phyloP scores from a whole-genome alignment of 768 basidiomycete genomes.

The Megacollybia marginata region DNA sequence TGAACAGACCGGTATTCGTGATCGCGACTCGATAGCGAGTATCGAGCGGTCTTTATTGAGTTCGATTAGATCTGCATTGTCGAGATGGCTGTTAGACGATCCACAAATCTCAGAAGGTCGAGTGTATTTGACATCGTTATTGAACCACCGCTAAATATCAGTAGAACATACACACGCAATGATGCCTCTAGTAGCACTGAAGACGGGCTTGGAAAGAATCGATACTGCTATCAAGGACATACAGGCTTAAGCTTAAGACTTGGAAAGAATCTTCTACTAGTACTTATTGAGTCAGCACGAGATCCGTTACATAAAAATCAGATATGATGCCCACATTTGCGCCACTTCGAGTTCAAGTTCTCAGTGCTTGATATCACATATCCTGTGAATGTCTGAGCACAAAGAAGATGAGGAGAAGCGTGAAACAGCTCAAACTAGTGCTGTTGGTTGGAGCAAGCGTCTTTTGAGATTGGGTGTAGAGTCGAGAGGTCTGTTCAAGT shows the following conservation, averaged over 20 bases:
- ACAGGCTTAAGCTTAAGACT: no score
- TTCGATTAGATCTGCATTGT: conserved; percentile 33
- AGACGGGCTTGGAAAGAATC: conserved; percentile 43
- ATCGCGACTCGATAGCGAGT: conserved; percentile 32
- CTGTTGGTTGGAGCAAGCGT: conserved; percentile 9
- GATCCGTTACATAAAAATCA: no score
- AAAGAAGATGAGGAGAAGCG: background rate
- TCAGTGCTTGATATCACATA: no score
- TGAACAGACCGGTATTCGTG: conserved; percentile 45
- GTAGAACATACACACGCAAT: conserved; percentile 24
- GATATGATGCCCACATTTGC: no score
- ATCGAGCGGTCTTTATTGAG: conserved; percentile 37
- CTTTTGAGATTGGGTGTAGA: conserved; percentile 23
- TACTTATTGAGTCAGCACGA: no score
- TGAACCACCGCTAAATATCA: background rate
- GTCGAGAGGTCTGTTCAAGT: conserved; percentile 20
- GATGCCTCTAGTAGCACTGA: conserved; percentile 36
- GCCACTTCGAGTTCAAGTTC: no score
- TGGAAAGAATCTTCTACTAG: no score
- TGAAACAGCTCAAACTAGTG: background rate
- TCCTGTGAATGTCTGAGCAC: no score
- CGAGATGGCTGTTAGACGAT: conserved; percentile 21
- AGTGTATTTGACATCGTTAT: conserved; percentile 4
- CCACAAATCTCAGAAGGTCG: conserved; percentile 17
- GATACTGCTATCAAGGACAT: conserved; percentile 18